Percentiles rank a stretch among this genome's conserved stretches.
These are phyloP conservation scores for Vitis amurensis DNA, from an alignment of 164 flowering plant species.

Conservation along the genomic window DNA sequence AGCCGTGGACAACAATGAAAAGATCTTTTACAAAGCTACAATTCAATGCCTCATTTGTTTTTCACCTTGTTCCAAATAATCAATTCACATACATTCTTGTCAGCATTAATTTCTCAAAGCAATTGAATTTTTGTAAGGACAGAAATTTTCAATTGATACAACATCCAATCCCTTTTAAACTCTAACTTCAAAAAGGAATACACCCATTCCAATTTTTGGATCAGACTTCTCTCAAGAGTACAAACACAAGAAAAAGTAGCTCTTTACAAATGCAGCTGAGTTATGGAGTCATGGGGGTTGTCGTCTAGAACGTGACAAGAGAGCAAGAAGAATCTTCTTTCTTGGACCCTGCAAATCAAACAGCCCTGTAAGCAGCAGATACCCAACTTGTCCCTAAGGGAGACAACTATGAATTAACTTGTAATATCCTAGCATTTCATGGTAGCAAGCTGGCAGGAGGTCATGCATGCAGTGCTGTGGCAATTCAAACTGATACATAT, in stretches of 20 bases:
- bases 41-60: neutral
- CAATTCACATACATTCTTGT: neutral
- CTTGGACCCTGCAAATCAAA: conserved; percentile 40
- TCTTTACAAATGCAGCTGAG: neutral
- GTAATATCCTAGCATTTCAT: neutral
- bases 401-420: neutral
- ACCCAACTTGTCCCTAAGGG: neutral
- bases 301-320: conserved; percentile 15
- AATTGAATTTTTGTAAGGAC: neutral
- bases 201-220: neutral
- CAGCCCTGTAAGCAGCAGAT: neutral
- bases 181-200: neutral
- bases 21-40: neutral
- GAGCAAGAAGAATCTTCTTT: conserved; percentile 38
- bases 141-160: neutral
- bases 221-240: neutral
- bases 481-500: neutral
- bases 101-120: neutral
- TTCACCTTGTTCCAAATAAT: neutral
- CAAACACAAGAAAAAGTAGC: neutral
- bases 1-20: no score
- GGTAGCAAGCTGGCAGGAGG: no score
- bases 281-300: conserved; percentile 13
- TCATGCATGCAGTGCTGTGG: neutral
- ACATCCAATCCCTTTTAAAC: neutral